phyloP scores from a whole-genome alignment of 495 filamentous ascomycete genomes.

The Aspergillus cavernicola region DNA sequence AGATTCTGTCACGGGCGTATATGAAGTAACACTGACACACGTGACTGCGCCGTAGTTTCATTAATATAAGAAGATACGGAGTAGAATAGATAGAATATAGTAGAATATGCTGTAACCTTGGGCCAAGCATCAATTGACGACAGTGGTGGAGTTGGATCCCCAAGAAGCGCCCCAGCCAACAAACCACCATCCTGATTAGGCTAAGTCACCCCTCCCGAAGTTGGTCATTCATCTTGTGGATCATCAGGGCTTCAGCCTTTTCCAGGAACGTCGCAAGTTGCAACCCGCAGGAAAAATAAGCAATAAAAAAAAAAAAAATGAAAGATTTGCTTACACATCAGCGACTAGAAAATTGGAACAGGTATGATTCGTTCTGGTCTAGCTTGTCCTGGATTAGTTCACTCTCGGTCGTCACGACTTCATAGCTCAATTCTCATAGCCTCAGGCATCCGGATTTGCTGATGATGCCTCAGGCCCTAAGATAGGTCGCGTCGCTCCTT shows the following conservation, averaged over 20 bases:
- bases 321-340: not conserved
- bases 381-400: not conserved
- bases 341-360: too few species aligned
- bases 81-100: too few species aligned
- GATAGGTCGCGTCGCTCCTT: not conserved
- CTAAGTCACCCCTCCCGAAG: slow-evolving; percentile 1
- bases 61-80: too few species aligned
- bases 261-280: slow-evolving; percentile 21
- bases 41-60: too few species aligned
- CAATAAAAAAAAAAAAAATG: not conserved
- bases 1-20: too few species aligned
- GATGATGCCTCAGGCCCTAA: not conserved
- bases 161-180: not conserved
- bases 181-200: not conserved
- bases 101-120: too few species aligned
- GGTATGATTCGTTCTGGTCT: not conserved
- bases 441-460: not conserved
- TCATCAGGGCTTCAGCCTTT: slow-evolving; percentile 8
- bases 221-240: too few species aligned
- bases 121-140: too few species aligned
- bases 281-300: not conserved
- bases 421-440: not conserved
- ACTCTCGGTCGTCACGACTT: not conserved
- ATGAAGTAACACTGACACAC: too few species aligned
- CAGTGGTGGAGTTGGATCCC: not conserved